Base-by-base conservation (phyloP, 371 early-diverging fungal species). In the Circinella umbellata region DNA sequence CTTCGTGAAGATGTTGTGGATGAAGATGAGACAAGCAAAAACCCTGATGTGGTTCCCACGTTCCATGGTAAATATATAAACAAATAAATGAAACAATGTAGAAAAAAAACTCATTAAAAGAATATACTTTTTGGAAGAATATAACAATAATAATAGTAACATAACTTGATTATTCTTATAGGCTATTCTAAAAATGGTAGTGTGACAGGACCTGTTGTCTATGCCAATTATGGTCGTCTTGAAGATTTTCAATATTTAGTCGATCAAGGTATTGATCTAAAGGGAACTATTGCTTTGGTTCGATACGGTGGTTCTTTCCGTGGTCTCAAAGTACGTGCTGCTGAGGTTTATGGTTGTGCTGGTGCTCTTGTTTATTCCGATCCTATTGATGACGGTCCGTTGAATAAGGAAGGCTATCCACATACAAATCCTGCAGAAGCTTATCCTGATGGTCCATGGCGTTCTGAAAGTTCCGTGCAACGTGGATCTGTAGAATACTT, bases 361-460 rank as follows among this genome's bases (percentile, higher is more conserved):
- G 92, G 88, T 38, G 85, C 86, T 37, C 73, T 92, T 15, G 75
- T 92, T 65, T 74, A 70, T 61, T 70, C 70, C 4, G 74, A 74
- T 47, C 74, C 74, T 6, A 70, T 74, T n/a, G 74, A 74, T 37
- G 75, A 75, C 51, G 75, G 75, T 6, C 71, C 75, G 17, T 14
- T 75, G 20, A 60, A 69, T 51, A 75, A 75, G 18, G 75, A 75
- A 48, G 71, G 69, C 10, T 69, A 89, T 18, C 67, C 75, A 10
- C 55, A 63, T 47, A 53, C 48, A 17, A 89, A 89, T 37, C 78
- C 79, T 14, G 72, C 76, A 5, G 65, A 79, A 10, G 85, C 86
- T 15, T 92, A 92, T 48, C 92, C 92, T 1, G 82, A 85, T 8
- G 91, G 90, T 0, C 91, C 90, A 5, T 91, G 88, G 89, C 83